Evolutionary conservation across 2,329 filamentous ascomycete species (phyloP).

Genomic region (Purpureocillium takamizusanense): DNA sequence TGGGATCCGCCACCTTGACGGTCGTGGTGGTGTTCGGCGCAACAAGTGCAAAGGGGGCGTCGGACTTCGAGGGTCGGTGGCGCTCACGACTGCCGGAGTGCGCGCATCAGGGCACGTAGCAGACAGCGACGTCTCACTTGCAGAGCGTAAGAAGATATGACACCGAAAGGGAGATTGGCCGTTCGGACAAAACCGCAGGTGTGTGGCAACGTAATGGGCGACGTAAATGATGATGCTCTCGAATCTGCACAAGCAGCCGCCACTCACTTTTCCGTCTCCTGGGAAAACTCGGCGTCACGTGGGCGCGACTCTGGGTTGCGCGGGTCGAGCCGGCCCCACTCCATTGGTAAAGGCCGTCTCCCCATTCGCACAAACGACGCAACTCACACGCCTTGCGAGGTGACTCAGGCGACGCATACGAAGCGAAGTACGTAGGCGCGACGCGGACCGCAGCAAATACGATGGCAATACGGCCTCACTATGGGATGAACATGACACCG

Average conservation of each 20-base stretch:
- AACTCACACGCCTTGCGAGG: neutral
- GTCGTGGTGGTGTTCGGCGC: conserved; percentile 5
- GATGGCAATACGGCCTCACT: no score
- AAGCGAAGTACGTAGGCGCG: neutral
- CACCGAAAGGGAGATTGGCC: neutral
- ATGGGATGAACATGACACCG: no score
- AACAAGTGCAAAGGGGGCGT: no score
- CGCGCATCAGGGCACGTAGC: neutral
- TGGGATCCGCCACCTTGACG: conserved; percentile 25
- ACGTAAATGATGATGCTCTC: neutral
- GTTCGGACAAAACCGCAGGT: neutral
- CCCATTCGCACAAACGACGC: neutral
- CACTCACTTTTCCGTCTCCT: neutral
- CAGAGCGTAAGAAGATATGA: no score
- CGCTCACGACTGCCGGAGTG: neutral
- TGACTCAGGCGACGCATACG: neutral
- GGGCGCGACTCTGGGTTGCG: neutral
- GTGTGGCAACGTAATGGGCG: neutral
- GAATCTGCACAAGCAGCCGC: neutral
- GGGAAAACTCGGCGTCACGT: neutral
- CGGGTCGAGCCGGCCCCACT: conserved; percentile 1
- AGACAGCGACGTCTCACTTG: neutral
- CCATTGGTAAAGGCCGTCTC: neutral
- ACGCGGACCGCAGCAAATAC: no score
- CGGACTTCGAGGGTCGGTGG: no score